Evolutionary conservation across 2,329 filamentous ascomycete genomes (phyloP), one percentile per base, ranked within the genome.

Genomic region (Paramyrothecium sp.): DNA sequence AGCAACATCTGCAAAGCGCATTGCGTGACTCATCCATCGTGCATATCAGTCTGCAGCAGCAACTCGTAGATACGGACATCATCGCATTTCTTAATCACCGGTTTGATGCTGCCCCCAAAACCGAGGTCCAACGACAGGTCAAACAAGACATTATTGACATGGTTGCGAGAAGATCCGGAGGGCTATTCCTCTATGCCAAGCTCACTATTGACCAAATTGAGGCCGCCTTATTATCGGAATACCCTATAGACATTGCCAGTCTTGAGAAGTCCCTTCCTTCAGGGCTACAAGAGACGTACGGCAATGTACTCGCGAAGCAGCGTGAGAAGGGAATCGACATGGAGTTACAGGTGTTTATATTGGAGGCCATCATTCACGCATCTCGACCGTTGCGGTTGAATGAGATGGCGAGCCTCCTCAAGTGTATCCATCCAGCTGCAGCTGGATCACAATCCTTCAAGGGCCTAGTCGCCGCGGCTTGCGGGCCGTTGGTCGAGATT

Each of bases 401-500:
- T 4, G 75, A 80, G 58, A 53, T 79, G 12, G 58, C 62, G 4
- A 58, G 59, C 26, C 56, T 65, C 3, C n/a, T 65, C 10, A 54
- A 58, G 13, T 62, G 68, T 69, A 51, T 71, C 26, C 52, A 66
- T 54, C 56, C 59, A 2, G 34, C 58, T n/a, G 33, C 56, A 30
- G 41, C 58, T 8, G 56, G 61, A 3, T 50, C 66, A 17, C n/a
- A 10, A 12, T 48, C 57, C 20, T 65, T 59, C 33, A 79, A 79
- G 56, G 54, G 65, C 1, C 60, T 76, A 5, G 67, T 77, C 12
- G 63, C 70, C 23, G 65, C 62, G 12, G 67, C 70, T 7, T 78
- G 74, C 58, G 76, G 75, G 1, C 70, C 75, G 10, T 60, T 81
- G 33, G 58, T 81, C 1, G 77, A 81, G 57, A 65, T 79, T 20